Base-by-base conservation (phyloP, 225 moss, liverwort and hornwort species). In the Pseudisothecium myosuroides region DNA sequence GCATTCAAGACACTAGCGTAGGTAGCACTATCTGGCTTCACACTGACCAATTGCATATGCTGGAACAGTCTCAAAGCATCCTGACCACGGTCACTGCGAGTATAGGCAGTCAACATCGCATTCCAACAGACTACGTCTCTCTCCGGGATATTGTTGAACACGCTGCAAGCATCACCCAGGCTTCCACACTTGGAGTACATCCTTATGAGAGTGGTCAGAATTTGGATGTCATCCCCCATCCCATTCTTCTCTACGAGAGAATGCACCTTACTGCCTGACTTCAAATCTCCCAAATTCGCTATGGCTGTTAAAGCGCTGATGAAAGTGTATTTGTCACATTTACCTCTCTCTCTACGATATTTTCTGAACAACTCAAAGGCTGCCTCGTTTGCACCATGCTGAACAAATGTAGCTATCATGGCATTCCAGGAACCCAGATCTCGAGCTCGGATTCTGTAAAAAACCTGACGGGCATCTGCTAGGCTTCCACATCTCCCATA, bases 121-220 rank as follows among this genome's bases (percentile, higher is more conserved):
- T 95, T 95, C 92, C 94, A 95, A 87, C 91, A 92, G 75, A 92
- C 90, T 82, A 90, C 80, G 73, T 93, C 92, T 83, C 55, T 87
- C 81, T 86, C 82, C 31, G 49, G 81, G 62, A 95, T 86, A 21
- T 43, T 86, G 66, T 86, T 60, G 74, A 95, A 95, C 56, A 91
- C 89, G 73, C 68, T 90, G 69, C 94, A 91, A 78, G 95, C 94
- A 58, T 93, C 92, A 50, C 26, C 76, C 82, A 94, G 71, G 82
- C 93, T 94, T 79, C 92, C 94, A 84, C 91, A 91, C 91, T 95
- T 94, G 88, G 93, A 92, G 84, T 94, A 95, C 95, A 94, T 94
- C 85, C 88, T 89, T 31, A 94, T 90, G 71, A 95, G 92, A 47
- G 94, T 72, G 71, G 95, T 95, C 73, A 89, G n/a, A 80, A 94